Base-by-base conservation (phyloP, 148 eudicot genomes). In the Nepenthes mirabilis region DNA sequence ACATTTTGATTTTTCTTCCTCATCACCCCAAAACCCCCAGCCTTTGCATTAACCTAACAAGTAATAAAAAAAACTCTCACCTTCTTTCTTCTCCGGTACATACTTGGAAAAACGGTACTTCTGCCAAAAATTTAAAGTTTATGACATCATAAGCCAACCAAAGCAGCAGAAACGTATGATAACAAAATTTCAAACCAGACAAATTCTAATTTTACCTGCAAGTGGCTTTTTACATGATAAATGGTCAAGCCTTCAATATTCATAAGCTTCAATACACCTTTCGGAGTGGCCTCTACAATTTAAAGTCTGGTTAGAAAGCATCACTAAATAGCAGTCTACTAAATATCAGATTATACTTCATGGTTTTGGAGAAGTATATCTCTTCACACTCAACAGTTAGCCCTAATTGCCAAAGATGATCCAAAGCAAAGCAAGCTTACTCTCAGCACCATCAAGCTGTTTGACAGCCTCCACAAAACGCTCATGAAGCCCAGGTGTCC, bases 401-500 rank as follows among this genome's bases (percentile, higher is more conserved):
- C 33, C 33, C 52, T 23, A 59, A 43, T 5, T 10, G 43, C 37
- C 52, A 66, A n/a, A 53, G 11, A 49, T 33, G 34, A 49, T 58
- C 13, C 12, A 59, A 37, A 34, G 33, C 9, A 60, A 10, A 36
- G 48, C 23, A 36, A 60, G 13, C 77, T 47, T 67, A 79, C 83
- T 75, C 66, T 79, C 83, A 57, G 79, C 68, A 11, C 83, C 79
- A 53, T 68, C 83, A 33, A 79, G 83, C 35, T 75, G 67, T 37
- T 43, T 67, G 54, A 79, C 77, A 75, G 83, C 79, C 45, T 67
- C 75, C 1, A 79, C 70, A 64, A 79, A 79, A 55, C 72, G 61
- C 68, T 75, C 77, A 35, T 79, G 83, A 59, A 79, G 77, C 63
- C 75, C 83, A 63, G 83, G 74, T 43, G 83, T 79, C 83, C 83